Base-by-base conservation (phyloP, 352 stramenopile species). In the Phytophthora tentaculata region DNA sequence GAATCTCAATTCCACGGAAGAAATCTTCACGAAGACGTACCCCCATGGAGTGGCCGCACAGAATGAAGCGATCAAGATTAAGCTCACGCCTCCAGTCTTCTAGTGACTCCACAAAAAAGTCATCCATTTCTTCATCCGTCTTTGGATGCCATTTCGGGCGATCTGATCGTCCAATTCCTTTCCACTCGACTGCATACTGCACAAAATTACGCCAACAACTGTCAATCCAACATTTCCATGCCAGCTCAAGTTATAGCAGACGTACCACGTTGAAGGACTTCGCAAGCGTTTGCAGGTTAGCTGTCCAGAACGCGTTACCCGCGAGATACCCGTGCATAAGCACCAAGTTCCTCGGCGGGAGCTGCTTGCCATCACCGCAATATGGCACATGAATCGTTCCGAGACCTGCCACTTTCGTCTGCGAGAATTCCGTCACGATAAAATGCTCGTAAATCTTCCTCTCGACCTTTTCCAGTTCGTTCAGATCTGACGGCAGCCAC, bases 161-260 rank as follows among this genome's bases (percentile, higher is more conserved):
- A 44, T 89, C 79, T 0, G 84, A 93, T 17, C 86, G 84, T 29
- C 86, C 86, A 32, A 92, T 90, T 22, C 86, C 86, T 57, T 87
- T 90, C 86, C 86, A 95, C 28, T 95, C 86, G 24, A 95, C 86
- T 12, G 86, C 84, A 51, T 92, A 95, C 86, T 94, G 20, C 24
- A 49, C 26, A 55, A 44, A 32, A 59, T 35, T 50, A 49, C 10
- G 58, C 24, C 49, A 51, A 17, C 20, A 52, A 16, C 2, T 2
- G 39, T 39, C 44, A 47, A 43, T 4, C 16, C 35, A 17, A 35
- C 16, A 49, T n/a, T 56, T 41, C 17, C 20, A 6, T 53, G 7
- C 44, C 32, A 1, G n/a, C 4, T 13, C 32, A 28, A 13, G 76
- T 29, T 60, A 47, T 28, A 44, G 2, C 24, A 14, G 9, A 52